These are phyloP conservation scores for Hemileccinum rubropunctum DNA, from an alignment of 768 basidiomycete species.

Conservation along the genomic window DNA sequence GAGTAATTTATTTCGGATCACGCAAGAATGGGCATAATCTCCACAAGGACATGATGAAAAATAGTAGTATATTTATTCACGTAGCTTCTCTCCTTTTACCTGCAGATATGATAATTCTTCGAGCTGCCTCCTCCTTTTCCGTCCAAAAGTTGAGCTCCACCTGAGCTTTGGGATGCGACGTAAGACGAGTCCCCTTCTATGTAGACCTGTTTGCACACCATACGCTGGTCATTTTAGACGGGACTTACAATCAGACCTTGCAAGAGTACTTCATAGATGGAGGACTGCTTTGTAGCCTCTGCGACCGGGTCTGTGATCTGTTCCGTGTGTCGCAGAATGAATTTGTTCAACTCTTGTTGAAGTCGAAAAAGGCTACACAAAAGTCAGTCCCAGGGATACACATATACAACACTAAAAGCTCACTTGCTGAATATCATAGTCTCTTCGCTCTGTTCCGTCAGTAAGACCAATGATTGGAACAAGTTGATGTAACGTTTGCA, in stretches of 20 bases:
- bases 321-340: slow-evolving; percentile 70
- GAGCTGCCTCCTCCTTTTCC: slow-evolving; percentile 78
- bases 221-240: not conserved
- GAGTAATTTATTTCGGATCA: slow-evolving; percentile 21
- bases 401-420: slow-evolving; percentile 21
- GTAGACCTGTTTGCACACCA: slow-evolving; percentile 1
- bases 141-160: slow-evolving; percentile 86
- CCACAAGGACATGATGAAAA: slow-evolving; percentile 10
- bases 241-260: slow-evolving; percentile 70
- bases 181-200: slow-evolving; percentile 65
- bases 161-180: slow-evolving; percentile 82
- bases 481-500: slow-evolving; percentile 74
- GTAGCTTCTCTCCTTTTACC: slow-evolving; percentile 28
- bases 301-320: slow-evolving; percentile 59
- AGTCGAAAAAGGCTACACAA: slow-evolving; percentile 70
- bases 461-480: slow-evolving; percentile 78
- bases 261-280: slow-evolving; percentile 73
- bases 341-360: slow-evolving; percentile 75
- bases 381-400: not conserved
- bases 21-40: slow-evolving; percentile 15
- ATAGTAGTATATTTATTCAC: slow-evolving; percentile 18
- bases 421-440: slow-evolving; percentile 97
- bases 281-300: slow-evolving; percentile 65
- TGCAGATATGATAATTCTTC: slow-evolving; percentile 50
- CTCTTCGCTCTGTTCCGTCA: slow-evolving; percentile 85